Evolutionary conservation across 139 green algal species (phyloP).

Genomic region (Auxenochlorella protothecoides): DNA sequence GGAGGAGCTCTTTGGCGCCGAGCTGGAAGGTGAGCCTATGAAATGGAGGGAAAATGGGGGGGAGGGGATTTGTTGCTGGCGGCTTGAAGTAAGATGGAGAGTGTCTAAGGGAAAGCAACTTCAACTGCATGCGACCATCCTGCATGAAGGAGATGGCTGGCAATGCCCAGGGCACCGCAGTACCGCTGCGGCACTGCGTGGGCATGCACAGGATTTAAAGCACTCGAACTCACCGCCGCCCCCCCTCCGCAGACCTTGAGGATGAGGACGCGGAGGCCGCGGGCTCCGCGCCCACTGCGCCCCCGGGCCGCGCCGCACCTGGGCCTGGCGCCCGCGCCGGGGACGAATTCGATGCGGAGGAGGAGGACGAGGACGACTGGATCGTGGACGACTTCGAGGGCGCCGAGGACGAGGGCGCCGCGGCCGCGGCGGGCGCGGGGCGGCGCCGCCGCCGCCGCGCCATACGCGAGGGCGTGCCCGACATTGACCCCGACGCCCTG

Average conservation of each 20-base stretch:
- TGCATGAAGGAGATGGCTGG: no score
- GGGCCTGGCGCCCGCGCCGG: neutral
- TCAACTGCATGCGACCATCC: no score
- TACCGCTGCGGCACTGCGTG: no score
- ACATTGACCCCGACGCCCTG: slow-evolving; percentile 36
- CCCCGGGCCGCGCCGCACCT: neutral
- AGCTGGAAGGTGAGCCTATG: neutral
- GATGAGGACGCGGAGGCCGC: slow-evolving; percentile 41
- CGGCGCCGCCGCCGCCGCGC: slow-evolving; percentile 7
- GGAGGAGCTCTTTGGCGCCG: slow-evolving; percentile 61
- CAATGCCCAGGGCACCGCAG: no score
- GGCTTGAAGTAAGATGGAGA: no score
- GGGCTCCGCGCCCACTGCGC: no score
- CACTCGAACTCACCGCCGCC: no score
- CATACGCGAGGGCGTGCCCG: slow-evolving; percentile 4
- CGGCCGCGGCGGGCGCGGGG: slow-evolving; percentile 10
- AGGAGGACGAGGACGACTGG: slow-evolving; percentile 65
- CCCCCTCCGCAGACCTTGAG: slow-evolving; percentile 42
- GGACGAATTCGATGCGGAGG: slow-evolving; percentile 21
- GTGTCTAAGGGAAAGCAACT: no score
- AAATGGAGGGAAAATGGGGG: no score
- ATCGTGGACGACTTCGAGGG: slow-evolving; percentile 65
- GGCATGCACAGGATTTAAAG: no score
- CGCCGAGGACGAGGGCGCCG: slow-evolving; percentile 27
- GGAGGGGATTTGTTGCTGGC: no score